These are phyloP conservation scores for Arthroderma sp. DNA, from an alignment of 2,329 filamentous ascomycete genomes.

Conservation along the genomic window DNA sequence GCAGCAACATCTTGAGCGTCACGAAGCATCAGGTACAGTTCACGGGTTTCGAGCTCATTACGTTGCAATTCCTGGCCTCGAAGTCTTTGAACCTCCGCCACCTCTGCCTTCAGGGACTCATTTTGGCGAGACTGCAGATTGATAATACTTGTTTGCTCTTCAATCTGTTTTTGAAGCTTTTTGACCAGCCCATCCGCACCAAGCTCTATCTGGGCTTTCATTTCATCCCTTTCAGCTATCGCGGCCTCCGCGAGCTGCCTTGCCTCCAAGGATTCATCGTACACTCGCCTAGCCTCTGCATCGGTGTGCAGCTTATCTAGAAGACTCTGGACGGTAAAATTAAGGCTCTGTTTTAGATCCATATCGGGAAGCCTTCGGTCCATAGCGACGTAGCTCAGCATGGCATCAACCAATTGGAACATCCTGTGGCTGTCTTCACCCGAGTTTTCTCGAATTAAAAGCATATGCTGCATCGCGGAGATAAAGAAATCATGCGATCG, in stretches of 20 bases:
- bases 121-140: constrained; percentile 76
- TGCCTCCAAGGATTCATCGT: constrained; percentile 81
- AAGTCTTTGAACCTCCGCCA: constrained; percentile 73
- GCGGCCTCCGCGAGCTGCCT: constrained; percentile 90
- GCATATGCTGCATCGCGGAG: constrained; percentile 84
- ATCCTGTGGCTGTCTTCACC: constrained; percentile 83
- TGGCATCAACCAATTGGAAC: constrained; percentile 97
- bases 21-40: constrained; percentile 94
- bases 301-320: constrained; percentile 95
- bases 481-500: constrained; percentile 91
- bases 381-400: constrained; percentile 98
- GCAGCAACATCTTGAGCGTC: constrained; percentile 94
- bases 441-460: constrained; percentile 83
- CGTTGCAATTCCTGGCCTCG: constrained; percentile 83
- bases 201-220: constrained; percentile 74
- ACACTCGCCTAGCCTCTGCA: constrained; percentile 79
- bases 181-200: constrained; percentile 87
- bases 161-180: constrained; percentile 85
- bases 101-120: constrained; percentile 75
- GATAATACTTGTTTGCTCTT: constrained; percentile 82
- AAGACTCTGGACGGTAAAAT: constrained; percentile 91
- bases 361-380: constrained; percentile 88
- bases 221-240: constrained; percentile 90
- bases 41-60: constrained; percentile 89
- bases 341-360: constrained; percentile 94